A percentile compares a stretch with the other conserved stretches of the same genome.
phyloP scores from a whole-genome alignment of 129 eudicot species.

The Heracleum sosnowskyi region DNA sequence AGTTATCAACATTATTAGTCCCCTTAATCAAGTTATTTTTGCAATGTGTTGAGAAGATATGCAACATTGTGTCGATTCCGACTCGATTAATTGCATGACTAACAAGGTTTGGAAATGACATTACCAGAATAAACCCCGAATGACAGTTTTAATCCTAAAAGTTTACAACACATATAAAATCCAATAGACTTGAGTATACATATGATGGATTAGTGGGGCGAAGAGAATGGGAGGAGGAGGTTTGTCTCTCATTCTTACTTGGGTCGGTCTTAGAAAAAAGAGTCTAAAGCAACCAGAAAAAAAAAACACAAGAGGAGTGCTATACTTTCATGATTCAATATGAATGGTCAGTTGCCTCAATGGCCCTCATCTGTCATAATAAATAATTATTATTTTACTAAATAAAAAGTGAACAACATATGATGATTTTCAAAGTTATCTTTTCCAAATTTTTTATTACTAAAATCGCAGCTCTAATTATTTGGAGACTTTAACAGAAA shows the following conservation, averaged over 20 bases:
- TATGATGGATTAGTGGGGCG: constrained; percentile 15
- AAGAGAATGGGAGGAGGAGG: constrained; percentile 18
- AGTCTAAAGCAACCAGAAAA: constrained; percentile 2
- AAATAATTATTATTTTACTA: not conserved
- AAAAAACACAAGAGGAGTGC: constrained; percentile 16
- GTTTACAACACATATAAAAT: not conserved
- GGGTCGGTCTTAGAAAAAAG: not conserved
- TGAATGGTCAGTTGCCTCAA: constrained; percentile 25
- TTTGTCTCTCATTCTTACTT: constrained; percentile 9
- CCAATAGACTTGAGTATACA: not conserved
- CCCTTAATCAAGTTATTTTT: not conserved
- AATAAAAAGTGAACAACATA: not conserved
- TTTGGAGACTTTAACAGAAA: not conserved
- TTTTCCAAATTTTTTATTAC: not conserved
- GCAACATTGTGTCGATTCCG: not conserved
- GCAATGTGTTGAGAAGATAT: not conserved
- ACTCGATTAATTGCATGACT: no score
- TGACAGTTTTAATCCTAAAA: not conserved
- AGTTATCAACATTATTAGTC: not conserved
- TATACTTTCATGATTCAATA: constrained; percentile 26
- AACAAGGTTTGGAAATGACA: not conserved
- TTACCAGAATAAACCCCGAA: not conserved
- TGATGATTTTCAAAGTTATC: not conserved
- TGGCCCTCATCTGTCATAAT: constrained; percentile 29
- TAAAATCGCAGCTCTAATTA: not conserved